Conservation (phyloP, 73 alveolate genomes). For the Tetrahymena borealis region DNA sequence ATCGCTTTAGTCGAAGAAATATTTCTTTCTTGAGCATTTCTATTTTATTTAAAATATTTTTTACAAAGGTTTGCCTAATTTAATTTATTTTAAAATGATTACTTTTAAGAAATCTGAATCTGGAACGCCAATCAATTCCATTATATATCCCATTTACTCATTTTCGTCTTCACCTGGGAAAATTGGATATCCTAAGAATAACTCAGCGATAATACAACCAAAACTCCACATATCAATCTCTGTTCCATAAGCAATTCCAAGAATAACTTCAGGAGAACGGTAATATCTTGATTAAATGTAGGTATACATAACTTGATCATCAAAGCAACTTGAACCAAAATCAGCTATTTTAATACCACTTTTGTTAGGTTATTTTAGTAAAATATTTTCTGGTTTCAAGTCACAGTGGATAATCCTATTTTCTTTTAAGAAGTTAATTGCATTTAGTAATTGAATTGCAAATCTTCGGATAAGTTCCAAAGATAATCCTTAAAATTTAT, state of each 20-base stretch:
- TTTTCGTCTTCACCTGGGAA: constrained; percentile 88
- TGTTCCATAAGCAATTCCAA: constrained; percentile 86
- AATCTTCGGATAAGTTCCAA: constrained; percentile 50
- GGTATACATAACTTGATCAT: constrained; percentile 61
- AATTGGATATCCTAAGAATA: constrained; percentile 74
- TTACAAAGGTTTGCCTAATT: background rate
- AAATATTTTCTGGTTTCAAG: constrained; percentile 76
- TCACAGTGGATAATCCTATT: constrained; percentile 76
- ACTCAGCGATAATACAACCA: constrained; percentile 88
- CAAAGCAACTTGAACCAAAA: constrained; percentile 79
- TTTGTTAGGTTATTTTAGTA: constrained; percentile 50
- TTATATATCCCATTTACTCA: constrained; percentile 67
- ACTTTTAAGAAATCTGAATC: constrained; percentile 43
- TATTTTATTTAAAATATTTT: background rate
- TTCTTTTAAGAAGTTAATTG: constrained; percentile 46
- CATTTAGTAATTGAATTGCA: constrained; percentile 61
- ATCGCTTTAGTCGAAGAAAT: constrained; percentile 55
- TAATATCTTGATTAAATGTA: constrained; percentile 87
- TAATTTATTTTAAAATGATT: background rate
- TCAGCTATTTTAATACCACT: constrained; percentile 70
- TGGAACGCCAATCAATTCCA: constrained; percentile 77
- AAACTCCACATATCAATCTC: constrained; percentile 96
- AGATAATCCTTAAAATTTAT: constrained; percentile 65
- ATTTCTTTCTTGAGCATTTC: constrained; percentile 36
- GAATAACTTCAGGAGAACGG: constrained; percentile 95